Evolutionary conservation across 306 rosid species (phyloP), one percentile per base, ranked within the genome.

Genomic region (Spatholobus suberectus): DNA sequence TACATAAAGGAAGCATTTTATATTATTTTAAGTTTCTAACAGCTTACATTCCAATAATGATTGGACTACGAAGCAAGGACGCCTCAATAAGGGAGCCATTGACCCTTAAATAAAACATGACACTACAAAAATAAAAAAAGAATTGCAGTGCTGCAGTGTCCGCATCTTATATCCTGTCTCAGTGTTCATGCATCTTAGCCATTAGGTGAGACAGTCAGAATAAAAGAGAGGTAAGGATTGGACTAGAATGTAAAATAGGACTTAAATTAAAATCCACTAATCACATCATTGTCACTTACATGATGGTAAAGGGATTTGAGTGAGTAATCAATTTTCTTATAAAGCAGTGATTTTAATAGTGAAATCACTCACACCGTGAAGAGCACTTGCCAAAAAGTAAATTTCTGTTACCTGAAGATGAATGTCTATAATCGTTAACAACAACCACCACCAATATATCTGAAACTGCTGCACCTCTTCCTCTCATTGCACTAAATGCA

Each of bases 11-110:
- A n/a, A n/a, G n/a, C n/a, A n/a, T n/a, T n/a, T n/a, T n/a, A n/a
- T n/a, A n/a, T n/a, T n/a, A n/a, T n/a, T n/a, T n/a, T n/a, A n/a
- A n/a, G n/a, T n/a, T n/a, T n/a, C n/a, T n/a, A n/a, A n/a, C n/a
- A n/a, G n/a, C n/a, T 62, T 15, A 47, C 35, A 49, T 55, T 61
- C 21, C 66, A 37, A 75, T 75, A 37, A 74, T 59, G n/a, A 38
- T 38, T 57, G 54, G 40, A 40, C 46, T n/a, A 49, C 6, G 59
- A 27, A n/a, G 46, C 26, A 34, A 65, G 44, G 46, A 14, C 41
- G 14, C 41, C 21, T 1, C 3, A 62, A 27, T 14, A 27, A 17
- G n/a, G 40, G 24, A 32, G 40, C 62, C 21, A 29, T 5, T 2
- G 38, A 34, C 38, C 2, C 38, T 34, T 5, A 6, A 9, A 58